Base-by-base conservation (phyloP, 1,284 basidiomycete species). In the Cryptococcus sp. region DNA sequence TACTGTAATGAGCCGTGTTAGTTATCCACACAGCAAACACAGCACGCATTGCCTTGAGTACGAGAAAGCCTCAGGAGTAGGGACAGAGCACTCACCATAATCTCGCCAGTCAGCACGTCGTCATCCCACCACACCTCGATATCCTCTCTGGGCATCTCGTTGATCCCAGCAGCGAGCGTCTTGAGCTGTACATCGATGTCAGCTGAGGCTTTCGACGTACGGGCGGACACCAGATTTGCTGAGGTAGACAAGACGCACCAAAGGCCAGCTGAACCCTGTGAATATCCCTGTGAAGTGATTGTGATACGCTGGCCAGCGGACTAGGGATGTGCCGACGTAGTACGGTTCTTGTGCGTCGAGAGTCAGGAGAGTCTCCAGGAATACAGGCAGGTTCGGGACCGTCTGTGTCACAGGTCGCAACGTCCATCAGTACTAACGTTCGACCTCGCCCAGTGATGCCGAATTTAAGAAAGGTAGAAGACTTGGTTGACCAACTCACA, bases 21-120 rank as follows among this genome's bases (percentile, higher is more conserved):
- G 25, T 25, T 6, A 25, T 25, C 25, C 25, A 25, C 25, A 6
- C 25, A 25, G 6, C 25, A 25, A 25, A 25, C 25, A 25, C 6
- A 3, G 25, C 25, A 25, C 6, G 3, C 3, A 25, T 25, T 6
- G 25, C 25, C 6, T 6, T 25, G 25, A 25, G 6, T 3, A 25
- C 25, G 25, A 25, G 25, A 25, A 25, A 25, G 25, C 25, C 48
- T 35, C n/a, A 38, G 7, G 23, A 16, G 13, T 31, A 17, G 23
- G 44, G 48, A 41, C 47, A 38, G 19, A 20, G 39, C 31, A 53
- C 64, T 46, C 59, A 66, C 67, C 69, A 71, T 68, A 25, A 71
- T 31, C 39, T 69, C 66, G 8, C 69, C 69, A 3, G 62, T 71
- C 3, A 66, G 56, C 8, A 65, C 64, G 42, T 70, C 68, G 50